Percentiles rank a stretch among this genome's conserved stretches.
Conservation (phyloP, 108 stramenopile species). For the Nitzschia putrida region DNA sequence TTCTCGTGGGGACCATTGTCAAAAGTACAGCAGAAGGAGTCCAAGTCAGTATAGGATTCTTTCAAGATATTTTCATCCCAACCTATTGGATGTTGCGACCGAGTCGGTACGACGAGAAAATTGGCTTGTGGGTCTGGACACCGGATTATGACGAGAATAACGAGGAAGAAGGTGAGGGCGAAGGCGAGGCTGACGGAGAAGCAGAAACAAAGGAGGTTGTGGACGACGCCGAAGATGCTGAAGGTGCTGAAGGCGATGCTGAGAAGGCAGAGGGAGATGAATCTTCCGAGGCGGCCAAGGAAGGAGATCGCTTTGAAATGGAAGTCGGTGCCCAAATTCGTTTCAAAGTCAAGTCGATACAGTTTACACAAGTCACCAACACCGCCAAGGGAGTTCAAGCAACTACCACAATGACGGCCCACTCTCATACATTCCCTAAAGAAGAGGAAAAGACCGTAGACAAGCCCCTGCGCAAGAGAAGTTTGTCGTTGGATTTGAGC, state of each 20-base stretch:
- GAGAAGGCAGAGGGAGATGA: slow-evolving; percentile 23
- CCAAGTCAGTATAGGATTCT: slow-evolving; percentile 81
- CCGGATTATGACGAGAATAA: slow-evolving; percentile 67
- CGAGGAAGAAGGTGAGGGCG: slow-evolving; percentile 33
- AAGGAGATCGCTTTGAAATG: slow-evolving; percentile 71
- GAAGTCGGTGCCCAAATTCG: slow-evolving; percentile 82
- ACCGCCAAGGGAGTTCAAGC: slow-evolving; percentile 86
- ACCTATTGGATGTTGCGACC: slow-evolving; percentile 86
- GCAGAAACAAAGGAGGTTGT: slow-evolving; percentile 28
- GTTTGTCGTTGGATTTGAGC: slow-evolving; percentile 73
- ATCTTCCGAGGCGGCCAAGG: slow-evolving; percentile 33
- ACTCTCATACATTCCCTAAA: slow-evolving; percentile 28
- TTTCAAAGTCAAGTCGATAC: slow-evolving; percentile 85
- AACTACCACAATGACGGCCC: slow-evolving; percentile 64
- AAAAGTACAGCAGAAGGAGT: slow-evolving; percentile 75
- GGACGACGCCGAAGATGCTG: slow-evolving; percentile 17
- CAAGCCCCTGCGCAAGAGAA: slow-evolving; percentile 61
- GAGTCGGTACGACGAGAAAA: slow-evolving; percentile 55
- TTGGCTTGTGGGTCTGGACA: slow-evolving; percentile 79
- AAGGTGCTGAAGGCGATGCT: slow-evolving; percentile 9
- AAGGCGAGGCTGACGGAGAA: slow-evolving; percentile 3
- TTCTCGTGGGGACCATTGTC: slow-evolving; percentile 67
- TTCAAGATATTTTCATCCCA: slow-evolving; percentile 85
- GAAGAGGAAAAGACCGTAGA: slow-evolving; percentile 27
- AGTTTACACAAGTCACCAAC: slow-evolving; percentile 83